These are phyloP conservation scores for Scutellaria barbata DNA, from an alignment of 257 asterid genomes.

Conservation along the genomic window DNA sequence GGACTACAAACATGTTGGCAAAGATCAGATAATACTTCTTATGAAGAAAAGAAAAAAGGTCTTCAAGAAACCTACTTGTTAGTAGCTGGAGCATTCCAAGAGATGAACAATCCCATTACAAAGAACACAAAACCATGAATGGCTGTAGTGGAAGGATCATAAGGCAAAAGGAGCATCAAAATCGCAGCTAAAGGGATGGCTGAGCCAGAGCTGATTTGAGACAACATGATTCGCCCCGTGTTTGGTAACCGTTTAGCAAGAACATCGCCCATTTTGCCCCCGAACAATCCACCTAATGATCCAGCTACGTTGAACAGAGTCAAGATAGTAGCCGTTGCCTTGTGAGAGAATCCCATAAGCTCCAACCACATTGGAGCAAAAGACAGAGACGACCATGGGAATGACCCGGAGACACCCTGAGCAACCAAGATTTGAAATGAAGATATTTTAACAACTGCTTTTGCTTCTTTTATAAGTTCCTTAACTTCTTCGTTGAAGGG, in stretches of 20 bases:
- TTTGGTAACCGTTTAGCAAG: slow-evolving; percentile 71
- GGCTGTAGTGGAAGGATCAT: slow-evolving; percentile 60
- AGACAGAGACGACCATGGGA: slow-evolving; percentile 76
- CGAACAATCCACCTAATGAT: slow-evolving; percentile 74
- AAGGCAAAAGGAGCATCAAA: slow-evolving; percentile 70
- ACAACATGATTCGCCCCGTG: slow-evolving; percentile 70
- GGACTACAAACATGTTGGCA: too few species aligned
- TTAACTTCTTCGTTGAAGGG: slow-evolving; percentile 51
- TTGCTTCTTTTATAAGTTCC: slow-evolving; percentile 66
- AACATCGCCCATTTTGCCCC: slow-evolving; percentile 83
- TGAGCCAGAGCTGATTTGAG: slow-evolving; percentile 87
- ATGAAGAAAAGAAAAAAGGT: background rate
- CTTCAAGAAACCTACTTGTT: slow-evolving; percentile 62
- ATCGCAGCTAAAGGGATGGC: slow-evolving; percentile 81
- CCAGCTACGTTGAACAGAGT: slow-evolving; percentile 64
- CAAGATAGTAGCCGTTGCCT: slow-evolving; percentile 64
- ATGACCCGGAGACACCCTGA: slow-evolving; percentile 80
- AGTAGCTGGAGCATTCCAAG: slow-evolving; percentile 92
- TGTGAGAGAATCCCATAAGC: slow-evolving; percentile 86
- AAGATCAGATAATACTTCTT: background rate
- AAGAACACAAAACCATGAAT: slow-evolving; percentile 71
- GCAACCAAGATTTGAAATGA: slow-evolving; percentile 73
- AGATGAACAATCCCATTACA: slow-evolving; percentile 65
- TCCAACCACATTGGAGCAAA: slow-evolving; percentile 89
- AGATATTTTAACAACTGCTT: slow-evolving; percentile 64